A percentile compares a stretch with the other conserved stretches of the same genome.
These are phyloP conservation scores for Bipolaris victoriae DNA, from an alignment of 2,329 filamentous ascomycete species.

Conservation along the genomic window DNA sequence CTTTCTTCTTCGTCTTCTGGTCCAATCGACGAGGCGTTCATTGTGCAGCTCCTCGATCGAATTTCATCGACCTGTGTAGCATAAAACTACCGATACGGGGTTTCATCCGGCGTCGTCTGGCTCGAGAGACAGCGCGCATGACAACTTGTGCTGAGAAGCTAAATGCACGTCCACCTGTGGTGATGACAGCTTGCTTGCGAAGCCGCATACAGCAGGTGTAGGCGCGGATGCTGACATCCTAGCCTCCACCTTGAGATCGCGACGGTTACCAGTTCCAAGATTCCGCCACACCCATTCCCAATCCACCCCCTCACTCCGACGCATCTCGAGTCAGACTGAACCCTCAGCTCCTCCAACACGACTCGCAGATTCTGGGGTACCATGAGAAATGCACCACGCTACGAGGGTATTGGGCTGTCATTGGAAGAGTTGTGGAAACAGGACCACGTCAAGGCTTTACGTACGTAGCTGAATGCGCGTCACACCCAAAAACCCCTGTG, in stretches of 20 bases:
- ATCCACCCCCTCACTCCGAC: constrained; percentile 1
- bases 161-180: background rate
- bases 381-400: constrained; percentile 3
- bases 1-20: background rate
- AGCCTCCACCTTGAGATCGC: background rate
- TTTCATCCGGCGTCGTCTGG: background rate
- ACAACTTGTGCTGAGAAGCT: background rate
- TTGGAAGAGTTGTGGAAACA: constrained; percentile 6
- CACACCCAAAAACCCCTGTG: constrained; percentile 15
- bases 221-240: constrained; percentile 12
- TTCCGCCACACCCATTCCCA: constrained; percentile 14
- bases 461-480: constrained; percentile 3
- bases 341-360: constrained; percentile 9
- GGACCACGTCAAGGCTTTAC: constrained; percentile 2
- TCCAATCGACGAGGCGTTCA: background rate
- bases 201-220: background rate
- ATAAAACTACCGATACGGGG: background rate
- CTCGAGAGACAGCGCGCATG: background rate
- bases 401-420: constrained; percentile 2
- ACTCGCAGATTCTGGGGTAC: constrained; percentile 7
- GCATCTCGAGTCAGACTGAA: constrained; percentile 6
- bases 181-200: constrained; percentile 1
- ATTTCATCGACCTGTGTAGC: background rate
- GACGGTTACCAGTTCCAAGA: constrained; percentile 6
- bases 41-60: background rate